These are phyloP conservation scores for Pseudopithomyces maydicus DNA, from an alignment of 2,329 filamentous ascomycete genomes.

Conservation along the genomic window DNA sequence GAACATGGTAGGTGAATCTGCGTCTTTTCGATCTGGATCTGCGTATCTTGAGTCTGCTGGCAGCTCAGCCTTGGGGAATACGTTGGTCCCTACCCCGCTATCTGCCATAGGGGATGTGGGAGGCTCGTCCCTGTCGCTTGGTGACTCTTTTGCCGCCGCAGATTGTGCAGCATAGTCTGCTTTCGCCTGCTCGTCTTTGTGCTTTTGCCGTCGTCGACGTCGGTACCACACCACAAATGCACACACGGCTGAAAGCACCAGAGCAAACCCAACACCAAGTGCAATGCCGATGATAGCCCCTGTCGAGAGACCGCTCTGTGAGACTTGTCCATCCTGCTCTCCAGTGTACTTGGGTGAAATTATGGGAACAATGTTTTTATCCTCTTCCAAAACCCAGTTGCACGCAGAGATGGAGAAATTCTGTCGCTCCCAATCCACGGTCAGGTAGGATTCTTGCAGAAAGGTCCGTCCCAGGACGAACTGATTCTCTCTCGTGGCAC, in stretches of 20 bases:
- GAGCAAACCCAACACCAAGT: constrained; percentile 44
- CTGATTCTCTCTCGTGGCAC: constrained; percentile 57
- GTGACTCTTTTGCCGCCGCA: constrained; percentile 22
- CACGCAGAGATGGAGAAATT: constrained; percentile 53
- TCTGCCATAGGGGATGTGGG: constrained; percentile 28
- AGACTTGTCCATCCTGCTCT: constrained; percentile 1
- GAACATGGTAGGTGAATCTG: constrained; percentile 11
- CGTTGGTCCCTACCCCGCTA: constrained; percentile 28
- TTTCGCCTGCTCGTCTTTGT: constrained; percentile 25
- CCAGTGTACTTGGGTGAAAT: constrained; percentile 32
- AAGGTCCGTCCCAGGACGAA: constrained; percentile 71
- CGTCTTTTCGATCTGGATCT: constrained; percentile 22
- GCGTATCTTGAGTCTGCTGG: constrained; percentile 33
- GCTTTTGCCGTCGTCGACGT: constrained; percentile 30
- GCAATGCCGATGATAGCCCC: constrained; percentile 53
- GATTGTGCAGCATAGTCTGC: constrained; percentile 30
- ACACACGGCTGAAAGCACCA: constrained; percentile 36
- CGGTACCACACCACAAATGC: constrained; percentile 43
- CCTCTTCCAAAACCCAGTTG: constrained; percentile 36
- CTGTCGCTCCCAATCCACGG: constrained; percentile 54
- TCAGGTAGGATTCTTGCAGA: constrained; percentile 68
- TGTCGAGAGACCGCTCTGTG: constrained; percentile 20
- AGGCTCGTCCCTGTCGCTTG: constrained; percentile 26
- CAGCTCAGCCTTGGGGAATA: constrained; percentile 55
- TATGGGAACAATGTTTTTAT: constrained; percentile 39